phyloP scores from a whole-genome alignment of 306 rosid species.

The Prunus padus region DNA sequence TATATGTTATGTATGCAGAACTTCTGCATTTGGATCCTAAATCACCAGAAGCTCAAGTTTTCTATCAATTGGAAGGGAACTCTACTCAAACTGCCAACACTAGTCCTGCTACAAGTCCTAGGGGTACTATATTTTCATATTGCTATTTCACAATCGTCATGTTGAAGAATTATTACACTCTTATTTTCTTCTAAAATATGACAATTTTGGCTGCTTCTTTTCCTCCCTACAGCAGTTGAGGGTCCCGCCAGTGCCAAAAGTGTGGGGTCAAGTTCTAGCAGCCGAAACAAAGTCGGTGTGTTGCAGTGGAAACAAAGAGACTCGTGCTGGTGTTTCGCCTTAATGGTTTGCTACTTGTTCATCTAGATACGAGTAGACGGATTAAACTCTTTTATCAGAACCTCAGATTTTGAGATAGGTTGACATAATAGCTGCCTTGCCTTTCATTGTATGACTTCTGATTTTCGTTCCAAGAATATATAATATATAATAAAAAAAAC shows the following conservation, averaged over 20 bases:
- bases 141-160: not conserved
- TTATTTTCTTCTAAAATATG: not conserved
- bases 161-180: not conserved
- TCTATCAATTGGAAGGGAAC: constrained; percentile 47
- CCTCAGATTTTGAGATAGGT: not conserved
- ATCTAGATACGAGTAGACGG: constrained; percentile 7
- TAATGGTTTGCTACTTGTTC: constrained; percentile 25
- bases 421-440: not conserved
- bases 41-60: constrained; percentile 77
- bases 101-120: constrained; percentile 43
- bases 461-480: not conserved
- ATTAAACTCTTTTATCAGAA: not conserved
- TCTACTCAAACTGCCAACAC: constrained; percentile 12
- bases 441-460: not conserved
- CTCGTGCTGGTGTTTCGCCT: constrained; percentile 27
- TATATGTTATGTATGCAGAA: constrained; percentile 36
- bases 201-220: not conserved
- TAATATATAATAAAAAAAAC: no score
- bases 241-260: constrained; percentile 15
- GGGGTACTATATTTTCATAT: constrained; percentile 31
- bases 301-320: constrained; percentile 10
- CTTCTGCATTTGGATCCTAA: constrained; percentile 76
- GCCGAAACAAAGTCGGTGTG: constrained; percentile 38
- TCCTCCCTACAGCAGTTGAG: constrained; percentile 23
- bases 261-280: constrained; percentile 15